These are phyloP conservation scores for Metarhizium robertsii DNA, from an alignment of 2,329 filamentous ascomycete species.

Conservation along the genomic window DNA sequence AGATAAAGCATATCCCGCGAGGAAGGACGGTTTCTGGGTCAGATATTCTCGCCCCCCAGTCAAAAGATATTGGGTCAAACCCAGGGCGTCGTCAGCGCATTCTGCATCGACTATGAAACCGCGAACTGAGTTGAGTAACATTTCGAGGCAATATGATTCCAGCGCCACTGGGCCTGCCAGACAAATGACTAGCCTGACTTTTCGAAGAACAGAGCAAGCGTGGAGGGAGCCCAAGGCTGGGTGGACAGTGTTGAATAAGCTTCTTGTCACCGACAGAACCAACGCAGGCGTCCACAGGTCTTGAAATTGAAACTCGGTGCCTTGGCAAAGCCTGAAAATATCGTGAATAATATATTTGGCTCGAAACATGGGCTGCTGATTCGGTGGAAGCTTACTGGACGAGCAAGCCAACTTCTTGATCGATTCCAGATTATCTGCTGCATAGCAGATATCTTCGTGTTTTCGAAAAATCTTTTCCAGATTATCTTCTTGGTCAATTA, in stretches of 20 bases:
- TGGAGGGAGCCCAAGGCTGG: constrained; percentile 78
- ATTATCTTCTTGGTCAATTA: constrained; percentile 68
- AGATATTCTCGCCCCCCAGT: constrained; percentile 58
- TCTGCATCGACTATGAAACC: constrained; percentile 73
- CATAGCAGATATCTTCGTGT: constrained; percentile 47
- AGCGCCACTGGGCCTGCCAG: constrained; percentile 66
- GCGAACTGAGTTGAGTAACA: constrained; percentile 74
- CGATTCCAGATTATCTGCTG: constrained; percentile 53
- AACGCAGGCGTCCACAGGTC: constrained; percentile 68
- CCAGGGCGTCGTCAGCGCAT: constrained; percentile 84
- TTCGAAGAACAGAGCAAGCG: constrained; percentile 77
- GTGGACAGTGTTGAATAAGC: constrained; percentile 71
- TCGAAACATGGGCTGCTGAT: constrained; percentile 81
- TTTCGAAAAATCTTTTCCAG: constrained; percentile 59
- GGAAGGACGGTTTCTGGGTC: constrained; percentile 57
- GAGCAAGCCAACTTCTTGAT: constrained; percentile 66
- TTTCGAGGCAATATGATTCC: constrained; percentile 76
- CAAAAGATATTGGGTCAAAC: constrained; percentile 77
- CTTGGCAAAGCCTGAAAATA: constrained; percentile 67
- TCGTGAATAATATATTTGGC: constrained; percentile 68
- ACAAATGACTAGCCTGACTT: constrained; percentile 71
- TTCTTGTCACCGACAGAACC: constrained; percentile 65
- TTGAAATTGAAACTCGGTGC: constrained; percentile 54
- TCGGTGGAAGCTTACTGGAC: constrained; percentile 54
- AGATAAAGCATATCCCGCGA: constrained; percentile 72